Evolutionary conservation across 73 alveolate species (phyloP).

Genomic region (Paramecium sonneborni): DNA sequence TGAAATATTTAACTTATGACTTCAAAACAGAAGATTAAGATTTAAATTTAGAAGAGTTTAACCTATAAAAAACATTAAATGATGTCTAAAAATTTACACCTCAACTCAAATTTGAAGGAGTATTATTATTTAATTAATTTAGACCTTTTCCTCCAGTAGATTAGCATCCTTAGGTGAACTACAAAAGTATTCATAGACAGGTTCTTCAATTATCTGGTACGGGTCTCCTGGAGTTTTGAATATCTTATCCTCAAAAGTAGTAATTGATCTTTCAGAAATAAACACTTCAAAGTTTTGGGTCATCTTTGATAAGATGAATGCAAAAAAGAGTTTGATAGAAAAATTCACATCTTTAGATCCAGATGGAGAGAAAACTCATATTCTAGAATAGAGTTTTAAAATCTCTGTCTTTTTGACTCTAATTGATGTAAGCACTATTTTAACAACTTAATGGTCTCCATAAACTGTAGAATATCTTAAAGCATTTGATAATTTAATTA

Average conservation of each 20-base stretch:
- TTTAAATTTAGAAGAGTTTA: slow-evolving; percentile 40
- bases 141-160: slow-evolving; percentile 47
- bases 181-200: slow-evolving; percentile 51
- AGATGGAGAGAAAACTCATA: slow-evolving; percentile 68
- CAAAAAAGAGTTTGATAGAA: slow-evolving; percentile 62
- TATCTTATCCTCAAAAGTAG: slow-evolving; percentile 54
- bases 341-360: slow-evolving; percentile 67
- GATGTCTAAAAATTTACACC: slow-evolving; percentile 41
- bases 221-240: slow-evolving; percentile 65
- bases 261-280: slow-evolving; percentile 61
- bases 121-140: neutral
- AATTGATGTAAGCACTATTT: slow-evolving; percentile 49
- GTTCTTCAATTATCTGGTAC: slow-evolving; percentile 49
- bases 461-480: slow-evolving; percentile 44
- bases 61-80: slow-evolving; percentile 7
- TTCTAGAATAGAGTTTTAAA: slow-evolving; percentile 37
- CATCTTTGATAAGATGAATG: slow-evolving; percentile 64
- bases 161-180: slow-evolving; percentile 61
- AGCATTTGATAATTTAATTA: slow-evolving; percentile 51
- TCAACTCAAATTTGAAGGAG: slow-evolving; percentile 59
- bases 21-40: slow-evolving; percentile 52
- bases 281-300: slow-evolving; percentile 39
- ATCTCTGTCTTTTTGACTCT: slow-evolving; percentile 45
- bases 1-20: slow-evolving; percentile 57
- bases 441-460: slow-evolving; percentile 63